A percentile compares a stretch with the other conserved stretches of the same genome.
Conservation (phyloP, 805 yeast genomes). For the Alloascoidea africana region DNA sequence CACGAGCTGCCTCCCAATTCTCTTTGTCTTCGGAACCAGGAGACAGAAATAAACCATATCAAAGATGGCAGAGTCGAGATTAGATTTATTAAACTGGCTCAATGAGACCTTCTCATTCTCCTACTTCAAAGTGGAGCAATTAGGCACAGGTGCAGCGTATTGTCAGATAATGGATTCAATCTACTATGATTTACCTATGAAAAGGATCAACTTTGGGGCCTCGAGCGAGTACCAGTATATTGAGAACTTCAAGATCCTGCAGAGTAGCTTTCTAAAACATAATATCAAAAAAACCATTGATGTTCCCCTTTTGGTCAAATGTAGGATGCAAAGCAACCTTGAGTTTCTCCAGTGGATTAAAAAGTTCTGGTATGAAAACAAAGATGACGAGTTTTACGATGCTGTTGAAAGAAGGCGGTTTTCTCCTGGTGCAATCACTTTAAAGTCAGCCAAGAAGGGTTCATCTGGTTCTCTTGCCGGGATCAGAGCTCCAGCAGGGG, state of each 20-base stretch:
- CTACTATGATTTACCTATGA: slow-evolving; percentile 70
- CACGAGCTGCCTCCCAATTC: too few relatives aligned
- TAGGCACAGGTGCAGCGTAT: slow-evolving; percentile 92
- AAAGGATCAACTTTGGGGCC: slow-evolving; percentile 58
- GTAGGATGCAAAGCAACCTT: slow-evolving; percentile 85
- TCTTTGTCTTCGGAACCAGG: too few relatives aligned
- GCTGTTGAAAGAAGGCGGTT: slow-evolving; percentile 35
- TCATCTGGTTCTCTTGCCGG: too few relatives aligned
- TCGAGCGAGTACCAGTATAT: slow-evolving; percentile 61
- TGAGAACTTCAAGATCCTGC: slow-evolving; percentile 75
- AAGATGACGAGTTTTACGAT: slow-evolving; percentile 48
- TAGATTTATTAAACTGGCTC: slow-evolving; percentile 75
- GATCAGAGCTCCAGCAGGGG: too few relatives aligned
- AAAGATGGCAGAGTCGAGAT: slow-evolving; percentile 70
- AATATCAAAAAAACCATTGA: slow-evolving; percentile 60
- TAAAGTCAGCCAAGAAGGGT: too few relatives aligned
- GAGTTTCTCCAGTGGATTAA: slow-evolving; percentile 92
- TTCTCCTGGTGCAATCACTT: slow-evolving; percentile 1
- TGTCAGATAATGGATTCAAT: slow-evolving; percentile 86
- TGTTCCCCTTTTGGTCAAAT: slow-evolving; percentile 69
- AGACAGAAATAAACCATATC: too few relatives aligned
- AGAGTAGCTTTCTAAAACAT: slow-evolving; percentile 61
- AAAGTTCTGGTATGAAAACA: slow-evolving; percentile 67
- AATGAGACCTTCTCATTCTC: slow-evolving; percentile 52
- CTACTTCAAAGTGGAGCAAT: slow-evolving; percentile 72